Evolutionary conservation across 176 grass and related monocot genomes (phyloP).

Genomic region (Eragrostis nindensis): DNA sequence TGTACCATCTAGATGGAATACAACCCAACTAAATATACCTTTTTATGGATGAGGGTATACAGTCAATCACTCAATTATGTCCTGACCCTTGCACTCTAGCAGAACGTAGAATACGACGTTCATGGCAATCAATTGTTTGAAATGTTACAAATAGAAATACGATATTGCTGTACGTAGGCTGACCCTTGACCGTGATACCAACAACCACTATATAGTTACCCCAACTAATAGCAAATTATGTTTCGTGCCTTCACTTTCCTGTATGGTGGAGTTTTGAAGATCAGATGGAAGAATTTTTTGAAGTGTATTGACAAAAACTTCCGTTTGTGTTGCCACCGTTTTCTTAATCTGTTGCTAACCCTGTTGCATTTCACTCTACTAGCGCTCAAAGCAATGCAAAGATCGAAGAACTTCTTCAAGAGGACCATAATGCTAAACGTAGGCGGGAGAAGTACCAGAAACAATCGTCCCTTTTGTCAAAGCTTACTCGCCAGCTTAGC

Average conservation of each 20-base stretch:
- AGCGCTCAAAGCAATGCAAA: slow-evolving; percentile 79
- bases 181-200: slow-evolving; percentile 32
- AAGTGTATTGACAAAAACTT: background rate
- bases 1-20: slow-evolving; percentile 18
- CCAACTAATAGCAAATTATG: slow-evolving; percentile 21
- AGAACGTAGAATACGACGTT: background rate
- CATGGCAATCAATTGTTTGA: background rate
- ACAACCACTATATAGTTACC: slow-evolving; percentile 38
- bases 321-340: background rate
- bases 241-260: slow-evolving; percentile 33
- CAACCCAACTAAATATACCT: background rate
- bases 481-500: slow-evolving; percentile 91
- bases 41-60: background rate
- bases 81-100: background rate
- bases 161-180: slow-evolving; percentile 26
- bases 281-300: background rate
- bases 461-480: slow-evolving; percentile 88
- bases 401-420: slow-evolving; percentile 94
- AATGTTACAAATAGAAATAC: background rate
- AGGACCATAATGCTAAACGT: slow-evolving; percentile 89
- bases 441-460: slow-evolving; percentile 80
- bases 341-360: slow-evolving; percentile 25
- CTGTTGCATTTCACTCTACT: slow-evolving; percentile 10
- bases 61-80: background rate
- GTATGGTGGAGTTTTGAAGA: background rate